These are phyloP conservation scores for Yamadazyma dushanensis DNA, from an alignment of 1,139 yeast genomes.

Conservation along the genomic window DNA sequence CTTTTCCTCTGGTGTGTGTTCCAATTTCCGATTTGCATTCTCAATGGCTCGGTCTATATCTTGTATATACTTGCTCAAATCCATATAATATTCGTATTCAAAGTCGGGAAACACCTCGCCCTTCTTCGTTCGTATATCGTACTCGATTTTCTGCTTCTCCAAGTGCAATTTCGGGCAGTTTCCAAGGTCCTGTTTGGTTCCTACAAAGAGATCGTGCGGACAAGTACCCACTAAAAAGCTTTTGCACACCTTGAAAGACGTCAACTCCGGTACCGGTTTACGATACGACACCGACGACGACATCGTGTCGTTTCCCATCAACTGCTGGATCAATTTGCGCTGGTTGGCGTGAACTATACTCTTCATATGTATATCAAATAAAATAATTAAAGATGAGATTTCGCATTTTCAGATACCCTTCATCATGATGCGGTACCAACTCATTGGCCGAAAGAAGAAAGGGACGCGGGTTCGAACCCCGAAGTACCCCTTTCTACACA, in stretches of 20 bases:
- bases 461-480: constrained; percentile 13
- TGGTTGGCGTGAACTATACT: constrained; percentile 52
- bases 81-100: constrained; percentile 65
- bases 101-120: constrained; percentile 67
- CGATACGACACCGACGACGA: constrained; percentile 27
- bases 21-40: constrained; percentile 65
- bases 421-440: constrained; percentile 31
- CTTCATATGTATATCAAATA: too few relatives aligned
- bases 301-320: constrained; percentile 71
- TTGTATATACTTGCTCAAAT: constrained; percentile 53
- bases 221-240: constrained; percentile 84
- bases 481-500: constrained; percentile 28
- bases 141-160: constrained; percentile 74
- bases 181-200: constrained; percentile 84
- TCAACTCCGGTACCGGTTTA: constrained; percentile 50
- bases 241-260: constrained; percentile 73
- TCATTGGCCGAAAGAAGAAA: constrained; percentile 38
- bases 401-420: constrained; percentile 2
- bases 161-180: constrained; percentile 76
- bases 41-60: constrained; percentile 71
- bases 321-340: constrained; percentile 71
- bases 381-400: not conserved
- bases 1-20: constrained; percentile 77
- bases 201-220: constrained; percentile 79
- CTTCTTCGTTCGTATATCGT: constrained; percentile 55